Evolutionary conservation across 2,329 filamentous ascomycete species (phyloP), one percentile per base, ranked within the genome.

Genomic region (Aspergillus sp.): DNA sequence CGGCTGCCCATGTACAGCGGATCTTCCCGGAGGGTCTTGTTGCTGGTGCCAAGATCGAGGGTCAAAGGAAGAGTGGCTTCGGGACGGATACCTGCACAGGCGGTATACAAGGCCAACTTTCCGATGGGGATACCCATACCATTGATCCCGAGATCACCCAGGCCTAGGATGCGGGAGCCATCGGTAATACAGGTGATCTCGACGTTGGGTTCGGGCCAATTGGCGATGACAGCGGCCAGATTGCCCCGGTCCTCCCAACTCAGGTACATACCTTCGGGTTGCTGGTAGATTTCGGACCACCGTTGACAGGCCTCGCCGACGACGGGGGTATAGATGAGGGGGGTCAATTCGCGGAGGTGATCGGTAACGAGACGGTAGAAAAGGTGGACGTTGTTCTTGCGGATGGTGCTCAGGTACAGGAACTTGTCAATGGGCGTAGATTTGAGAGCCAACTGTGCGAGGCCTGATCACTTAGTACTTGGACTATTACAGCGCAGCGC

Each of bases 71-170:
- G 74, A 30, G 80, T 83, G 49, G 71, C 73, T 57, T 82, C 76
- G 34, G 93, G 93, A 70, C 89, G 82, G 70, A 97, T 96, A 64
- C 93, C 93, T 48, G 93, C 93, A 62, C 91, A 94, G 41, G 86
- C 89, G 49, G 88, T 95, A 78, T 98, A 98, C 45, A 98, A 80
- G 53, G 90, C 83, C 52, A 97, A 79, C 75, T 98, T 98, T 64
- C 93, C 93, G 57, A 98, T 91, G 52, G 93, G 89, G 69, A 98
- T 98, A 56, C 93, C 93, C 75, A 97, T 94, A 62, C 93, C 93
- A 69, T 96, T 96, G 56, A 98, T 84, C 57, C 93, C 93, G 48
- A 97, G 80, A 70, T 98, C 93, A 58, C 93, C 93, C 34, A 98
- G 81, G 62, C 93, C 91, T 48, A 82, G 68, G 83, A 84, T 96